A percentile compares a stretch with the other conserved stretches of the same genome.
phyloP scores from a whole-genome alignment of 2,329 filamentous ascomycete species.

The Fusarium sacchari region DNA sequence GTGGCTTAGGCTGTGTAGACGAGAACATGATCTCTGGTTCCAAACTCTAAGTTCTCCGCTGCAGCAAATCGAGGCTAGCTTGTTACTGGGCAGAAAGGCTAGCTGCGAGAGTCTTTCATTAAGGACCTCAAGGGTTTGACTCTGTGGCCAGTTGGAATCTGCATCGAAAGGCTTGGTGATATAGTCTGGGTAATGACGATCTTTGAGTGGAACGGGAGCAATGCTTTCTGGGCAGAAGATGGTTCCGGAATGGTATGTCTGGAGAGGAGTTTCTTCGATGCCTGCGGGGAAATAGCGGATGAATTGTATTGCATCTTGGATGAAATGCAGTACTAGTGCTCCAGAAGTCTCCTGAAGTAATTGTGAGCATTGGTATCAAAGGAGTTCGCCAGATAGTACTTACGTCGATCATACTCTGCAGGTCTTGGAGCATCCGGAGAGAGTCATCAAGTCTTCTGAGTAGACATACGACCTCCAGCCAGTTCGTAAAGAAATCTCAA shows the following conservation, averaged over 20 bases:
- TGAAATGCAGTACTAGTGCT: background rate
- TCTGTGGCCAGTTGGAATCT: background rate
- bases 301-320: background rate
- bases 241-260: background rate
- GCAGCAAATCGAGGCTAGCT: background rate
- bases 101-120: accelerated
- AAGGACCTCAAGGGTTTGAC: background rate
- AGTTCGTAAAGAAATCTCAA: background rate
- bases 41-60: background rate
- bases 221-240: background rate
- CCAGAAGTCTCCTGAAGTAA: background rate
- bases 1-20: background rate
- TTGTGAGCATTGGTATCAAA: background rate
- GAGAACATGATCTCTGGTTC: background rate
- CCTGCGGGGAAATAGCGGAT: background rate
- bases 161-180: background rate
- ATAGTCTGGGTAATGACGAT: background rate
- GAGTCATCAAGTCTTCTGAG: accelerated
- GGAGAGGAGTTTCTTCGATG: background rate
- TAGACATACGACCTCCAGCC: background rate
- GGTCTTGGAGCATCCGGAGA: background rate
- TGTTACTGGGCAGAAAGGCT: background rate
- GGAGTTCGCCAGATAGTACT: accelerated
- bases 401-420: background rate
- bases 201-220: background rate